phyloP scores from a whole-genome alignment of 495 filamentous ascomycete species.

The Penicillium goetzii region DNA sequence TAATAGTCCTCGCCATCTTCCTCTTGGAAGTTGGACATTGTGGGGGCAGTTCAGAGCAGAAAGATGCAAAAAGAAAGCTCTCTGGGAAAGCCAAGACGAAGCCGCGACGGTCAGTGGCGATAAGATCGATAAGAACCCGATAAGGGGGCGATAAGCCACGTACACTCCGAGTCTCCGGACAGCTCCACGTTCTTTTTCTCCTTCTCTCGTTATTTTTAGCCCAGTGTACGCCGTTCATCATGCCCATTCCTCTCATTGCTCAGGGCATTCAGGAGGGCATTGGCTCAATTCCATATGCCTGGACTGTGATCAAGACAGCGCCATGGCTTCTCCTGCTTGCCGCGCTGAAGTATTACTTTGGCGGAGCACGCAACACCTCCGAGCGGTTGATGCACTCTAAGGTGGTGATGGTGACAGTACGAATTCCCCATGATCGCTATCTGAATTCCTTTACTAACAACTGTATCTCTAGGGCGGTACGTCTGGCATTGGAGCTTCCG shows the following conservation, averaged over 20 bases:
- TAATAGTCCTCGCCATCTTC: conserved; percentile 62
- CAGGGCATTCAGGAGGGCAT: conserved; percentile 66
- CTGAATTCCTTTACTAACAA: neutral
- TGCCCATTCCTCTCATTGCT: conserved; percentile 79
- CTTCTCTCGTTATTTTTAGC: conserved; percentile 17
- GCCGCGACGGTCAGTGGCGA: conserved; percentile 15
- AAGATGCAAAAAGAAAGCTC: conserved; percentile 1
- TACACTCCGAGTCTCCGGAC: conserved; percentile 17
- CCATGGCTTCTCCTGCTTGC: conserved; percentile 63
- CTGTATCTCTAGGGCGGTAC: conserved; percentile 72
- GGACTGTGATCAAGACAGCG: conserved; percentile 59
- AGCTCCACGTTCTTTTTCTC: conserved; percentile 20
- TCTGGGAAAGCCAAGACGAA: neutral
- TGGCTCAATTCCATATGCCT: conserved; percentile 65
- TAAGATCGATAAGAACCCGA: conserved; percentile 22
- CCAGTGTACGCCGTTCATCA: conserved; percentile 37
- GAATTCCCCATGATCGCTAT: conserved; percentile 4
- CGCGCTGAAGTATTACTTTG: conserved; percentile 76
- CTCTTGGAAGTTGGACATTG: conserved; percentile 12
- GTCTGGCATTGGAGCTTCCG: conserved; percentile 83
- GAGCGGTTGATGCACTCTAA: conserved; percentile 91
- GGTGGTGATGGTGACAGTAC: conserved; percentile 87
- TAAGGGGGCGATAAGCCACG: conserved; percentile 27
- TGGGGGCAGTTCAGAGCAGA: conserved; percentile 1
- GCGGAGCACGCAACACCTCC: conserved; percentile 71